A percentile compares a stretch with the other conserved stretches of the same genome.
Conservation (phyloP, 2,329 filamentous ascomycete species). For the Aspergillus japonicus region DNA sequence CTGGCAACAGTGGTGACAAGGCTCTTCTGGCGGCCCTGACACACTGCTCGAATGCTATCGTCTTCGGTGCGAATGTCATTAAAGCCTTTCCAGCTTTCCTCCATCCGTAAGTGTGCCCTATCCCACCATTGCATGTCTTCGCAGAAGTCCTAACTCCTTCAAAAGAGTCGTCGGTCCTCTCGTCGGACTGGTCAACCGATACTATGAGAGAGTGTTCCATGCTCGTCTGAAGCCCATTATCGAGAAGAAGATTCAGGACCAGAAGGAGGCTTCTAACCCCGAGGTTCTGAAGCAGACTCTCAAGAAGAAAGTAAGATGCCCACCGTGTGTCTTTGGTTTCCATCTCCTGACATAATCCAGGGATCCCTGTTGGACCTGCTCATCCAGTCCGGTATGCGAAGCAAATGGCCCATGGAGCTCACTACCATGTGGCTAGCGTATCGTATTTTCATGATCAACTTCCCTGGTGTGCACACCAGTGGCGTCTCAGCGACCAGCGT, state of each 20-base stretch:
- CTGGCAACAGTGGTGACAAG: conserved; percentile 8
- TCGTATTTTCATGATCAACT: conserved; percentile 18
- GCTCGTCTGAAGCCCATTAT: conserved; percentile 14
- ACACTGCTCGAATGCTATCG: conserved; percentile 16
- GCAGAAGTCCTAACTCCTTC: background rate
- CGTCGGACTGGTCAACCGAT: conserved; percentile 13
- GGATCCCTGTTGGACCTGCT: conserved; percentile 15
- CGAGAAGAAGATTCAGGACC: conserved; percentile 12
- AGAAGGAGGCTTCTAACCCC: conserved; percentile 3
- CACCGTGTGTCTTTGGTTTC: background rate
- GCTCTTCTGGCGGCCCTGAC: conserved; percentile 14
- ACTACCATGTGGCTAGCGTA: conserved; percentile 17
- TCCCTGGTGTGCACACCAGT: conserved; percentile 17
- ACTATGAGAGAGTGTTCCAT: conserved; percentile 13
- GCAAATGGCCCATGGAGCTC: conserved; percentile 16
- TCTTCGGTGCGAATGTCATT: conserved; percentile 15
- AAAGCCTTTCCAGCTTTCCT: conserved; percentile 16
- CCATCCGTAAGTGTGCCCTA: conserved; percentile 2
- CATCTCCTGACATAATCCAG: background rate
- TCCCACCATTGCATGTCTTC: too few species aligned
- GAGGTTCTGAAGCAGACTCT: conserved; percentile 8
- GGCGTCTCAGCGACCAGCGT: conserved; percentile 15
- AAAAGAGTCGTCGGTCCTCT: conserved; percentile 11
- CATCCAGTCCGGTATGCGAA: conserved; percentile 11
- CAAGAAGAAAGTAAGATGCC: background rate